phyloP scores from a whole-genome alignment of 225 moss, liverwort and hornwort species.

The Physcomitrellopsis africana region DNA sequence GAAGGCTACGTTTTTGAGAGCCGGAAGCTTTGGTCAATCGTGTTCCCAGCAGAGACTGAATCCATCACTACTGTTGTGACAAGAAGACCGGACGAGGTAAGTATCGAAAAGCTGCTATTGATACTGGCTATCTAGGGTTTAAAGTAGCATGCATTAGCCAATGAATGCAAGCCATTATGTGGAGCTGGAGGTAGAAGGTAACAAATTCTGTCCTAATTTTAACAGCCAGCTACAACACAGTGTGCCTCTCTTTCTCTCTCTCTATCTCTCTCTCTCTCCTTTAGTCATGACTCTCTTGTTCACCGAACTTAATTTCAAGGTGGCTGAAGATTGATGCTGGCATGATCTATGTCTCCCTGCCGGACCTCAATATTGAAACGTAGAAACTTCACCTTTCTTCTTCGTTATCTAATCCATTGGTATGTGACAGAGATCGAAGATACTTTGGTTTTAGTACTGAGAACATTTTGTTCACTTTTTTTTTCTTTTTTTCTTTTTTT shows the following conservation, averaged over 20 bases:
- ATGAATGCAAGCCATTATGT: background rate
- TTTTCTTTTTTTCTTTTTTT: background rate
- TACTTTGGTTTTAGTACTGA: constrained; percentile 2
- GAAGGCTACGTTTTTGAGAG: constrained; percentile 77
- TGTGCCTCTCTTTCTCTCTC: constrained; percentile 2
- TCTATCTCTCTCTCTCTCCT: too few relatives aligned
- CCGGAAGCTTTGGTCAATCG: constrained; percentile 79
- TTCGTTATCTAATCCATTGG: background rate
- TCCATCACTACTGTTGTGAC: constrained; percentile 79
- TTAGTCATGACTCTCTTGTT: background rate
- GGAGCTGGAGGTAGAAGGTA: constrained; percentile 11
- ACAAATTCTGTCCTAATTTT: constrained; percentile 7
- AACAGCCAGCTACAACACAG: background rate
- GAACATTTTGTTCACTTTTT: background rate
- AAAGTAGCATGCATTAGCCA: background rate
- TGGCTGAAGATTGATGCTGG: constrained; percentile 3
- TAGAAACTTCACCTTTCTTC: background rate
- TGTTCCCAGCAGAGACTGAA: constrained; percentile 86
- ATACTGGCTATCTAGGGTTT: background rate
- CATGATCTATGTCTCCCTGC: constrained; percentile 1
- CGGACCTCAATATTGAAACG: background rate
- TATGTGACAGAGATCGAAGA: constrained; percentile 18
- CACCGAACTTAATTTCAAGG: constrained; percentile 10
- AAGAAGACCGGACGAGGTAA: constrained; percentile 86
- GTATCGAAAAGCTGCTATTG: constrained; percentile 8